Conservation (phyloP, 129 eudicot species). For the Erigeron canadensis region DNA sequence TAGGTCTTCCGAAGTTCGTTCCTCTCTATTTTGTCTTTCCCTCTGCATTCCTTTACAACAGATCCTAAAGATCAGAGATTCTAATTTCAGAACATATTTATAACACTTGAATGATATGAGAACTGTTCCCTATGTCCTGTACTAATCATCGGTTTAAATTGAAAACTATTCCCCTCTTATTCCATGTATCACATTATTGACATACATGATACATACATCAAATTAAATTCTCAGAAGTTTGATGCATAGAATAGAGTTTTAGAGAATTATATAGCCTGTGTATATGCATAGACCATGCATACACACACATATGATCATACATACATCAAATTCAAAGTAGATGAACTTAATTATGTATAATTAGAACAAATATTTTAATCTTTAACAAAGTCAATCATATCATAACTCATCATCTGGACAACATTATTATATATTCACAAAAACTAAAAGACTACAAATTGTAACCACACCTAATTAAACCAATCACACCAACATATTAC, state of each 20-base stretch:
- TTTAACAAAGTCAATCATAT: conserved; percentile 6
- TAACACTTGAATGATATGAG: conserved; percentile 4
- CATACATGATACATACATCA: background rate
- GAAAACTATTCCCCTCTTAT: background rate
- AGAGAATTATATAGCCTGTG: no score
- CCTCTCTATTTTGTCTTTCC: conserved; percentile 36
- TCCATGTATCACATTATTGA: background rate
- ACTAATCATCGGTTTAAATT: background rate
- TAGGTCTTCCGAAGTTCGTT: conserved; percentile 14
- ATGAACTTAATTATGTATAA: background rate
- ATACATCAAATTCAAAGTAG: background rate
- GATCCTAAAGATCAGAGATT: conserved; percentile 20
- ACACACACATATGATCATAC: background rate
- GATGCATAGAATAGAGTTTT: no score
- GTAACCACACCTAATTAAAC: background rate
- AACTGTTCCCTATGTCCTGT: background rate
- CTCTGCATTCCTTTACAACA: conserved; percentile 48
- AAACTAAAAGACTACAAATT: background rate
- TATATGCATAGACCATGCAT: background rate
- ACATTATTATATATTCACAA: background rate
- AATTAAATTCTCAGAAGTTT: background rate
- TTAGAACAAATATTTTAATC: background rate
- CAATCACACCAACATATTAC: background rate
- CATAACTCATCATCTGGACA: background rate
- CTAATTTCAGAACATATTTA: background rate